Evolutionary conservation across 352 stramenopile species (phyloP), one percentile per base, ranked within the genome.

Genomic region (Globisporangium middletonii): DNA sequence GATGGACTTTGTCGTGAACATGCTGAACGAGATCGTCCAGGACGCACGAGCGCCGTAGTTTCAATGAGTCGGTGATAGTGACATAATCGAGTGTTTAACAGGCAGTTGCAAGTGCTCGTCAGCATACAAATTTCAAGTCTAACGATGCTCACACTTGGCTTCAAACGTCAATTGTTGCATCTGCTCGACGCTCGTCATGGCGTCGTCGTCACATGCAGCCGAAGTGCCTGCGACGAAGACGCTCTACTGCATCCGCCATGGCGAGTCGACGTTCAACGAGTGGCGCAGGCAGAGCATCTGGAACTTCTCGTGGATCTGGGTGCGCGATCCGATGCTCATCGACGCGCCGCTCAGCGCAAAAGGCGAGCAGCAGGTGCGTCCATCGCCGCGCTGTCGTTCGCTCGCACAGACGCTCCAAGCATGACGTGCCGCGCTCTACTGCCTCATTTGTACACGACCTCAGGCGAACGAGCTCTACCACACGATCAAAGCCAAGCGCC

Each of bases 221-320:
- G 26, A 19, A 11, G 2, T 44, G 2, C 15, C 27, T 8, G 7
- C 49, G 37, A 33, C 18, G 44, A 93, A 93, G 76, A 88, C 72
- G 50, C 65, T 95, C 33, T 93, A 95, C 59, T 92, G 79, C 68
- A 89, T 95, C 63, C 83, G 86, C 60, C 86, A 95, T 53, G 86
- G 86, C 56, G 83, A 94, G 71, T 95, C 86, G 6, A 89, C 84
- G 50, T 95, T 83, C 68, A 95, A 95, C 56, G 83, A 92, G 66
- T 95, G 86, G 86, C 82, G 83, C 53, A 79, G 72, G 49, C 75
- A 64, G 56, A 95, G 86, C 48, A 66, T 94, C 33, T 73, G 65
- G 56, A 91, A 83, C 66, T 95, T 94, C 60, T 88, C 83, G 50
- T 95, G 83, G 86, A 71, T 92, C 51, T 89, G 77, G 67, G 79